Conservation (phyloP, 805 yeast species). For the Soucietia sequanensis region DNA sequence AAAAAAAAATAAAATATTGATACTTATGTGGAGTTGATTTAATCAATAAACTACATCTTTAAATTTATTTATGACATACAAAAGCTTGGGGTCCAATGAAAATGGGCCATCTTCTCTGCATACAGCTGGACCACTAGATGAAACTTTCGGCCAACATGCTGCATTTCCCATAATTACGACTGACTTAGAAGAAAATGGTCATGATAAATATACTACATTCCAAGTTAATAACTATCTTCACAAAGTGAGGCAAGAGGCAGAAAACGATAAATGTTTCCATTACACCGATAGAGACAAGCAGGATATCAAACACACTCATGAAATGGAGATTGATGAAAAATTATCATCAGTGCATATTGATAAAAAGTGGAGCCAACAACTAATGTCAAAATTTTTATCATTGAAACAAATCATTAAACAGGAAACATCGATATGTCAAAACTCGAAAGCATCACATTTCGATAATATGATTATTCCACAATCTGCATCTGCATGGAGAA, state of each 20-base stretch:
- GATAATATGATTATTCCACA: constrained; percentile 19
- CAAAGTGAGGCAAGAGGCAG: constrained; percentile 32
- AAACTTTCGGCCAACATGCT: constrained; percentile 28
- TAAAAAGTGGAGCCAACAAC: constrained; percentile 2
- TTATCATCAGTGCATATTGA: constrained; percentile 1
- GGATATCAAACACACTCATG: too few relatives aligned
- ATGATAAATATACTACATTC: background rate
- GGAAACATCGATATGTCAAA: background rate
- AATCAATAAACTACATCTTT: too few relatives aligned
- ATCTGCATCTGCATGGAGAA: constrained; percentile 32
- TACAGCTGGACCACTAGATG: constrained; percentile 20
- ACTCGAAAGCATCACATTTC: too few relatives aligned
- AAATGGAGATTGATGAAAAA: background rate
- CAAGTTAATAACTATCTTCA: constrained; percentile 24
- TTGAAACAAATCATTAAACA: constrained; percentile 2
- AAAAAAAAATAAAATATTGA: too few relatives aligned
- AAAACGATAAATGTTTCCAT: constrained; percentile 16
- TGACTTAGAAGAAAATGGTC: constrained; percentile 4
- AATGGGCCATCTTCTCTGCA: too few relatives aligned
- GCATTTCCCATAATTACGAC: constrained; percentile 21
- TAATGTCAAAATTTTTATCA: constrained; percentile 1
- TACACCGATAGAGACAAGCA: constrained; percentile 7
- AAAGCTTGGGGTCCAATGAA: too few relatives aligned
- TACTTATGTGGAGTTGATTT: too few relatives aligned
- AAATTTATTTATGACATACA: too few relatives aligned